A percentile compares a stretch with the other conserved stretches of the same genome.
These are phyloP conservation scores for Solanum sejunctum DNA, from an alignment of 257 asterid species.

Conservation along the genomic window DNA sequence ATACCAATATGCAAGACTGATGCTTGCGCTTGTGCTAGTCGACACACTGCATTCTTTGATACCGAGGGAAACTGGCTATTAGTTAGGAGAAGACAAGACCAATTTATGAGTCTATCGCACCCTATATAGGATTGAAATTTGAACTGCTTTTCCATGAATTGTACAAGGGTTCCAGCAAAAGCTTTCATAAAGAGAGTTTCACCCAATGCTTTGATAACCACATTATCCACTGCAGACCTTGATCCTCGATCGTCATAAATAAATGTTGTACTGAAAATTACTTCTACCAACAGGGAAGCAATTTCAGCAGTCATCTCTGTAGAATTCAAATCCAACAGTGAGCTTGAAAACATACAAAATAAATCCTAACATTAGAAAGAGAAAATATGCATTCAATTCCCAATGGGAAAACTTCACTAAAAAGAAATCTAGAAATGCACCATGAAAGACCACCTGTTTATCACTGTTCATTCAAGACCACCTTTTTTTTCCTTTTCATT, in stretches of 20 bases:
- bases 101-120: conserved; percentile 66
- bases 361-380: neutral
- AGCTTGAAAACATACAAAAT: neutral
- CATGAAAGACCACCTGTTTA: neutral
- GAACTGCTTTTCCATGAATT: conserved; percentile 80
- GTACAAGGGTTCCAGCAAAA: conserved; percentile 90
- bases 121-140: conserved; percentile 53
- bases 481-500: neutral
- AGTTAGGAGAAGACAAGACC: conserved; percentile 76
- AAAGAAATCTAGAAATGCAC: neutral
- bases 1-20: conserved; percentile 47
- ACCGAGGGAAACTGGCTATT: conserved; percentile 57
- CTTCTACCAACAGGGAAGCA: conserved; percentile 57
- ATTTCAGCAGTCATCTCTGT: conserved; percentile 55
- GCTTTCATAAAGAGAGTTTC: conserved; percentile 55
- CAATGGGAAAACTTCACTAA: neutral
- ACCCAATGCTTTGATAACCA: conserved; percentile 46
- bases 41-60: conserved; percentile 70
- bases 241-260: conserved; percentile 76
- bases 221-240: conserved; percentile 73
- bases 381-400: neutral
- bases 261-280: conserved; percentile 54
- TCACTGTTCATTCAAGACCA: neutral
- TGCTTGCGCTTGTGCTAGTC: conserved; percentile 79
- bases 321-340: conserved; percentile 1